A percentile compares a stretch with the other conserved stretches of the same genome.
These are phyloP conservation scores for Madurella mycetomatis DNA, from an alignment of 2,329 filamentous ascomycete species.

Conservation along the genomic window DNA sequence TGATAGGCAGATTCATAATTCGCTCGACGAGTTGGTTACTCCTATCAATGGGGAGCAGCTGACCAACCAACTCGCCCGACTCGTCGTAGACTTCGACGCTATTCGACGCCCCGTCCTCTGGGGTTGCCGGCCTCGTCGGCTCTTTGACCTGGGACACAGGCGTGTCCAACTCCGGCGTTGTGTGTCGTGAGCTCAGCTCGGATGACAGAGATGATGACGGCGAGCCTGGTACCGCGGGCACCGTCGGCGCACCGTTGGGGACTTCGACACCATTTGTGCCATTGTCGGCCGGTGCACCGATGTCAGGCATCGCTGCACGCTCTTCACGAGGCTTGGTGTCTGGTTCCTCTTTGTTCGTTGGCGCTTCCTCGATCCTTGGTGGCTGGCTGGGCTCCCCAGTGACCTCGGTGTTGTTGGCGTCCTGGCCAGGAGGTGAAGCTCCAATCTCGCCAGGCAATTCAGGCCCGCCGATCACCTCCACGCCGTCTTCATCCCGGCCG, in stretches of 20 bases:
- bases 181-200: conserved; percentile 13
- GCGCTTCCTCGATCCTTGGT: neutral
- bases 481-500: neutral
- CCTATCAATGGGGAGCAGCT: conserved; percentile 34
- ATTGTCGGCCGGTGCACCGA: neutral
- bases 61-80: conserved; percentile 37
- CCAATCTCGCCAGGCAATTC: neutral
- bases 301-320: neutral
- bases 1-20: conserved; percentile 36
- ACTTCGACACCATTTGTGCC: neutral
- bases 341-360: neutral
- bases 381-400: neutral
- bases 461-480: neutral
- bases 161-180: conserved; percentile 7
- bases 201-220: conserved; percentile 7
- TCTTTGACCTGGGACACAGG: neutral
- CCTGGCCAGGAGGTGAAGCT: neutral
- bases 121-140: neutral
- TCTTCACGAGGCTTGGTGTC: neutral
- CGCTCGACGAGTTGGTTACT: conserved; percentile 39
- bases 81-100: conserved; percentile 35
- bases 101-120: conserved; percentile 13
- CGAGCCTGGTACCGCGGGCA: neutral
- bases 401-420: neutral
- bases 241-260: neutral